Evolutionary conservation across 495 filamentous ascomycete genomes (phyloP).

Genomic region (Aspergillus nanangensis): DNA sequence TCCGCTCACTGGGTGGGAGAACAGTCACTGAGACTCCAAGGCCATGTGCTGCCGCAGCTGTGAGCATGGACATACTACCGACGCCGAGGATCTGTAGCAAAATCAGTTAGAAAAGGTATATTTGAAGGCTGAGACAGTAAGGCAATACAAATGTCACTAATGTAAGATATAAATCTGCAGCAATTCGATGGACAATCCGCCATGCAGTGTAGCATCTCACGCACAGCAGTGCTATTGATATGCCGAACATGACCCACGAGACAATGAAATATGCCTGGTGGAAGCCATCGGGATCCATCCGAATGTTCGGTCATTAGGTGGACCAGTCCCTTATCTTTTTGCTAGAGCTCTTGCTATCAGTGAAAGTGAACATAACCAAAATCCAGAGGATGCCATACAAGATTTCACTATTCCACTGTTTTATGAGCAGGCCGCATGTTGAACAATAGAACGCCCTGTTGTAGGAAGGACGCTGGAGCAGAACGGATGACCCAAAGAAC

Average conservation of each 20-base stretch:
- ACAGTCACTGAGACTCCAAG: background rate
- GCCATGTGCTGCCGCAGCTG: conserved; percentile 2
- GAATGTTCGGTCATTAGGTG: too few species aligned
- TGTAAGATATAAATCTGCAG: background rate
- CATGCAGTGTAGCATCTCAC: conserved; percentile 1
- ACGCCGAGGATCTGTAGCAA: conserved; percentile 2
- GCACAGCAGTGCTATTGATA: background rate
- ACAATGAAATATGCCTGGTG: conserved; percentile 4
- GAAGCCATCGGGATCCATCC: too few species aligned
- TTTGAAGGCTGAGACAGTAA: too few species aligned
- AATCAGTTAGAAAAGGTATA: too few species aligned
- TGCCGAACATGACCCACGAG: conserved; percentile 5
- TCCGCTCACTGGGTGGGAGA: background rate
- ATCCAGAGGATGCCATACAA: too few species aligned
- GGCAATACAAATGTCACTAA: background rate
- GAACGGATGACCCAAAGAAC: too few species aligned
- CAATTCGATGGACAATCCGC: background rate
- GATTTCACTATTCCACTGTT: too few species aligned
- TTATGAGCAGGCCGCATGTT: too few species aligned
- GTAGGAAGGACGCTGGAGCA: too few species aligned
- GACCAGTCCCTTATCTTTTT: background rate
- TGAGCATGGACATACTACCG: conserved; percentile 7
- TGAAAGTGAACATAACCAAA: too few species aligned
- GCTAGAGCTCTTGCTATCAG: background rate
- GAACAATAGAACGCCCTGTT: too few species aligned